These are phyloP conservation scores for Fusarium poae DNA, from an alignment of 2,329 filamentous ascomycete genomes.

Conservation along the genomic window DNA sequence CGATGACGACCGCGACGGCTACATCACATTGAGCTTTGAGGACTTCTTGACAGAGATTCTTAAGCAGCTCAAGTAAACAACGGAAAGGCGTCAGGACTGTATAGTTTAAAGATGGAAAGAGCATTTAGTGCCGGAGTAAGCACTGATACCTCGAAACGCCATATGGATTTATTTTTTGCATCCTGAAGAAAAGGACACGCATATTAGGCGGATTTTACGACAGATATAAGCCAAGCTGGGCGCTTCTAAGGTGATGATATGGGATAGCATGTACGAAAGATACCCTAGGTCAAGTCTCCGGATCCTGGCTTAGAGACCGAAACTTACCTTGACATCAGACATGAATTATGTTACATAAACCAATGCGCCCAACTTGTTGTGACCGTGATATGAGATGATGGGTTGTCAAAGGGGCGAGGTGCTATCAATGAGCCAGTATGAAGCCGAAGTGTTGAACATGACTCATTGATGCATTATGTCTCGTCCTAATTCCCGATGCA, in stretches of 20 bases:
- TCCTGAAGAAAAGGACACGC: slow-evolving; percentile 8
- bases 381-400: background rate
- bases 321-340: slow-evolving; percentile 41
- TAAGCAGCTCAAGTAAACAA: slow-evolving; percentile 67
- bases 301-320: slow-evolving; percentile 47
- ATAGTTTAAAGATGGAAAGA: slow-evolving; percentile 7
- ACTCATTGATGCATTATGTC: background rate
- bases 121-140: background rate
- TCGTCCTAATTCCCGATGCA: background rate
- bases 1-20: slow-evolving; percentile 95
- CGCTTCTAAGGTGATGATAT: slow-evolving; percentile 19
- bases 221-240: slow-evolving; percentile 18
- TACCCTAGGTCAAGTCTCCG: slow-evolving; percentile 49
- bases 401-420: background rate
- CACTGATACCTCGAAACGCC: background rate
- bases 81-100: slow-evolving; percentile 1
- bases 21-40: slow-evolving; percentile 85
- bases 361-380: background rate
- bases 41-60: slow-evolving; percentile 80
- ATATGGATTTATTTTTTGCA: slow-evolving; percentile 15
- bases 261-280: slow-evolving; percentile 43
- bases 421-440: background rate
- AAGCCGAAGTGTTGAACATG: background rate
- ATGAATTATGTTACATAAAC: slow-evolving; percentile 31
- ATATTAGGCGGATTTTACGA: slow-evolving; percentile 26